Evolutionary conservation across 2,329 filamentous ascomycete species (phyloP).

Genomic region (Apiospora malaysiana): DNA sequence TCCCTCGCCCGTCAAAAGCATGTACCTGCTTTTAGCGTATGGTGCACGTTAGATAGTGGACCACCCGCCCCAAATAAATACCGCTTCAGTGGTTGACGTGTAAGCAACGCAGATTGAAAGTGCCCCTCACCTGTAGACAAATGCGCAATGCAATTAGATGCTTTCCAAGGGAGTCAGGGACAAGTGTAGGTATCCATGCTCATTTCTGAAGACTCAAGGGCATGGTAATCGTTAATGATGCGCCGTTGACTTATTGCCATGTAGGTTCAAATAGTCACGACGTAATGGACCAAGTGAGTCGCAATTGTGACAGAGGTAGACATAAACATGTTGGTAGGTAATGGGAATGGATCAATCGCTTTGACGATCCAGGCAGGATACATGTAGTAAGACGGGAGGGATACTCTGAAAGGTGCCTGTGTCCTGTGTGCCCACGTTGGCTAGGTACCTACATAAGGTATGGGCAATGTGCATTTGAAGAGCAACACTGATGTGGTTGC

Average conservation of each 20-base stretch:
- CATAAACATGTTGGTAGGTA: not conserved
- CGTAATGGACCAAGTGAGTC: not conserved
- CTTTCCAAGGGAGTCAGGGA: conserved; percentile 1
- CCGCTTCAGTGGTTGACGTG: conserved; percentile 14
- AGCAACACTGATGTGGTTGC: conserved; percentile 7
- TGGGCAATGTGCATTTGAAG: not conserved
- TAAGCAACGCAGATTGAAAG: conserved; percentile 1
- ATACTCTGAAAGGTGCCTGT: not conserved
- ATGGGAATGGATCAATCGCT: not conserved
- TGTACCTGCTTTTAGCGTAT: conserved; percentile 14
- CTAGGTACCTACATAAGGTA: not conserved
- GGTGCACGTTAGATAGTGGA: conserved; percentile 15
- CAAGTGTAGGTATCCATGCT: not conserved
- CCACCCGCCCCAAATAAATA: conserved; percentile 12
- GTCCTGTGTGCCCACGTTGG: not conserved
- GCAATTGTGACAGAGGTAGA: not conserved
- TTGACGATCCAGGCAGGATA: not conserved
- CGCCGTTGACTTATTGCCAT: not conserved
- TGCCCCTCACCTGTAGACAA: conserved; percentile 12
- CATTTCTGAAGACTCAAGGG: not conserved
- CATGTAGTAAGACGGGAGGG: not conserved
- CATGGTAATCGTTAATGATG: not conserved
- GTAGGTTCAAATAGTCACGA: not conserved
- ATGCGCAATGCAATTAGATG: conserved; percentile 16
- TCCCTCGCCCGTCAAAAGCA: conserved; percentile 1